Conservation (phyloP, 1,139 yeast species). For the Saccharomyces hybrid region DNA sequence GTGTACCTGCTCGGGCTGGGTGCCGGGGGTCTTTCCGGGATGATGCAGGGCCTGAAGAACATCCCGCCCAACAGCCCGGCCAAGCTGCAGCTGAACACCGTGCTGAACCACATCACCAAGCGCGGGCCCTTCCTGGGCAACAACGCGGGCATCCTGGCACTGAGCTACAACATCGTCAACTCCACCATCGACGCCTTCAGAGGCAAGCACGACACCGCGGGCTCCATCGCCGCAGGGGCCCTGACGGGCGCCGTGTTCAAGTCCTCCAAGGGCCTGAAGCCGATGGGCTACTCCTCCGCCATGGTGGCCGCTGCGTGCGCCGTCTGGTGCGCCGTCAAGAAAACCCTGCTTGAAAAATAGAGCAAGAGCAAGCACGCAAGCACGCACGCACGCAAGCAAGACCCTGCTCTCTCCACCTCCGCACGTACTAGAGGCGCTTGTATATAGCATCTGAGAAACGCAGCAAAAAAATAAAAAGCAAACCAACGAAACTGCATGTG, state of each 20-base stretch:
- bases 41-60: conserved; percentile 73
- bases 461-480: not conserved
- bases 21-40: conserved; percentile 80
- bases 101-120: conserved; percentile 84
- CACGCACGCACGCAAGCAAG: not conserved
- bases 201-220: conserved; percentile 80
- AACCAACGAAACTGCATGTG: not conserved
- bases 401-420: not conserved
- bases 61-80: conserved; percentile 65
- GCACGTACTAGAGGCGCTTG: not conserved
- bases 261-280: conserved; percentile 75
- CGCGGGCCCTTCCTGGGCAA: conserved; percentile 95
- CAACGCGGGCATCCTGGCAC: conserved; percentile 87
- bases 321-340: conserved; percentile 81
- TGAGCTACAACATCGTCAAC: conserved; percentile 79
- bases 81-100: conserved; percentile 76
- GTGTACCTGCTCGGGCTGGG: conserved; percentile 78
- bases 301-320: conserved; percentile 87
- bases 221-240: conserved; percentile 85
- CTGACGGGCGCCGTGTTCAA: conserved; percentile 87
- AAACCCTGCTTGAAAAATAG: conserved; percentile 14
- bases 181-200: conserved; percentile 70
- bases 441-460: not conserved
- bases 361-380: not conserved
- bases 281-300: conserved; percentile 82